Evolutionary conservation across 192 early-diverging fungal genomes (phyloP).

Genomic region (Backusella psychrophila): DNA sequence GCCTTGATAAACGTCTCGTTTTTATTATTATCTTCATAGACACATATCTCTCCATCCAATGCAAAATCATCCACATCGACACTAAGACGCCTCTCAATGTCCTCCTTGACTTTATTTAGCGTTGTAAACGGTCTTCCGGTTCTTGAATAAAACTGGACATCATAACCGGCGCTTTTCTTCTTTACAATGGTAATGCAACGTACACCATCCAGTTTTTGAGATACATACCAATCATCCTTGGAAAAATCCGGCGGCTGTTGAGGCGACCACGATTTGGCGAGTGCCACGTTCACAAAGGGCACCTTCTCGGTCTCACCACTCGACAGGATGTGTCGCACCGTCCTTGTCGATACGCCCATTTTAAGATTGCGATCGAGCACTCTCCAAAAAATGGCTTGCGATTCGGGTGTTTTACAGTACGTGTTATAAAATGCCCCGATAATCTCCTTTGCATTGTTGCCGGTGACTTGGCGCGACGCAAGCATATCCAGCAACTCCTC

Average conservation of each 20-base stretch:
- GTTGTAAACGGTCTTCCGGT: slow-evolving; percentile 35
- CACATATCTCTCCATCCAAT: slow-evolving; percentile 53
- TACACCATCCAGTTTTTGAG: slow-evolving; percentile 51
- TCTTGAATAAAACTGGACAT: slow-evolving; percentile 40
- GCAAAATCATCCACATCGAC: slow-evolving; percentile 22
- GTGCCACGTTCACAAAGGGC: slow-evolving; percentile 8
- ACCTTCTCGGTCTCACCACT: neutral
- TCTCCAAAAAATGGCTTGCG: slow-evolving; percentile 28
- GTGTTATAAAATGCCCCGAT: slow-evolving; percentile 6
- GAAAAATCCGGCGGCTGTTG: neutral
- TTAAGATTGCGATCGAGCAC: slow-evolving; percentile 34
- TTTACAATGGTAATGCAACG: slow-evolving; percentile 42
- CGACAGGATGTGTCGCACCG: slow-evolving; percentile 14
- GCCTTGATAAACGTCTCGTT: slow-evolving; percentile 27
- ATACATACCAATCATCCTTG: slow-evolving; percentile 36
- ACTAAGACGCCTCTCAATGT: neutral
- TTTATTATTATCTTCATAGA: slow-evolving; percentile 20
- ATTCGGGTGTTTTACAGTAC: slow-evolving; percentile 13
- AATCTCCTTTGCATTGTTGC: slow-evolving; percentile 18
- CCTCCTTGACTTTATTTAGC: slow-evolving; percentile 19
- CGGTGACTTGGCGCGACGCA: slow-evolving; percentile 18
- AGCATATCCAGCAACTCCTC: slow-evolving; percentile 19
- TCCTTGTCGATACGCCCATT: slow-evolving; percentile 28
- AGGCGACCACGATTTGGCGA: slow-evolving; percentile 13
- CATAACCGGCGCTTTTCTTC: neutral